phyloP scores from a whole-genome alignment of 345 rosid genomes.

The Eucalyptus erythrocorys region DNA sequence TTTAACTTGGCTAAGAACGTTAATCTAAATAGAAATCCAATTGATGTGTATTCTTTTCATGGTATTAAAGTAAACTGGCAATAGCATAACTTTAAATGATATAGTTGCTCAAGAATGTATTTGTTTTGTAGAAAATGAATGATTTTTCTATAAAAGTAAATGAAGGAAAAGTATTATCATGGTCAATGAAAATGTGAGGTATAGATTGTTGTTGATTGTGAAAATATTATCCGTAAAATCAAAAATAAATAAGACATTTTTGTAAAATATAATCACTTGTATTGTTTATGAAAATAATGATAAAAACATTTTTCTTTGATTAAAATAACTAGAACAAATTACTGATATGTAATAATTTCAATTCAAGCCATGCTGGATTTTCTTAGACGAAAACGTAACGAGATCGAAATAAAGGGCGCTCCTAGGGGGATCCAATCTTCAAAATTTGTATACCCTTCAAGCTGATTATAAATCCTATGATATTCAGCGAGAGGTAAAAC shows the following conservation, averaged over 20 bases:
- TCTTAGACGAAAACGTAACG: background rate
- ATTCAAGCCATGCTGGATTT: background rate
- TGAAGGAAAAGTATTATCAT: background rate
- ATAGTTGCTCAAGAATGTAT: background rate
- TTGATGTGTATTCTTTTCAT: background rate
- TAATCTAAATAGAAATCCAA: background rate
- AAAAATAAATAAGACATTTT: background rate
- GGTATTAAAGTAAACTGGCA: background rate
- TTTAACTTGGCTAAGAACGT: background rate
- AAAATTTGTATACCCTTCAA: background rate
- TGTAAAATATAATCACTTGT: accelerated
- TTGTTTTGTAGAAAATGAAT: accelerated
- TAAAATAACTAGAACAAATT: background rate
- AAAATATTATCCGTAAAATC: accelerated
- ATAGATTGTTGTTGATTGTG: background rate
- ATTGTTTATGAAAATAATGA: background rate
- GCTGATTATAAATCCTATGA: too few species aligned
- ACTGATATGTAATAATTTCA: background rate
- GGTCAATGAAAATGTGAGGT: background rate
- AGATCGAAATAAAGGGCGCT: background rate
- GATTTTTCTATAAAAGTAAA: background rate
- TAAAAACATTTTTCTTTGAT: background rate
- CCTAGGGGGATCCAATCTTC: background rate
- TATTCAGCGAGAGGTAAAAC: background rate
- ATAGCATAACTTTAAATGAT: background rate